Evolutionary conservation across 768 basidiomycete genomes (phyloP).

Genomic region (Hemileccinum rubropunctum): DNA sequence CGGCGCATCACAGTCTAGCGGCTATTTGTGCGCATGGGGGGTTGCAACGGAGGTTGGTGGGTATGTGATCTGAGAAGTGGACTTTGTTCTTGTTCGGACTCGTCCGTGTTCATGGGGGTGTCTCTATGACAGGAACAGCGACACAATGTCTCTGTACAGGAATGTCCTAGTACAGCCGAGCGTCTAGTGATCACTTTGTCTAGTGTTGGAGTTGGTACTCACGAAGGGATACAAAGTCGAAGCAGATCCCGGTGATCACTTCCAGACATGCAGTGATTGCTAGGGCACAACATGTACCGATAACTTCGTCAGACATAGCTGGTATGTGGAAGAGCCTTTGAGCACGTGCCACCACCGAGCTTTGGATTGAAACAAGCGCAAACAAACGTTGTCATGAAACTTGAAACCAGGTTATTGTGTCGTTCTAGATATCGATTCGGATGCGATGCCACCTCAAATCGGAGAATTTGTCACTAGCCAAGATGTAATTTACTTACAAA

Average conservation of each 20-base stretch:
- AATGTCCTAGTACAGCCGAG: constrained; percentile 13
- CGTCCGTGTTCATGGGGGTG: constrained; percentile 1
- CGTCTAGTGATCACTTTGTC: neutral
- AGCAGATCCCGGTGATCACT: constrained; percentile 20
- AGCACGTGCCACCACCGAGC: too few relatives aligned
- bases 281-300: constrained; percentile 22
- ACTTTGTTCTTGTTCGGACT: constrained; percentile 13
- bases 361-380: too few relatives aligned
- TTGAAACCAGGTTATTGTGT: too few relatives aligned
- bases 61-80: constrained; percentile 19
- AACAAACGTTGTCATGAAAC: too few relatives aligned
- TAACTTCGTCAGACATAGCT: constrained; percentile 23
- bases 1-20: neutral
- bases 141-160: constrained; percentile 27
- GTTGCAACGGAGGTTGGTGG: constrained; percentile 20
- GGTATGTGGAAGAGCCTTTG: too few relatives aligned
- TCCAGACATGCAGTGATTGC: constrained; percentile 18
- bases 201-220: neutral
- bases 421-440: too few relatives aligned
- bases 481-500: too few relatives aligned
- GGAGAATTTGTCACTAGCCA: too few relatives aligned
- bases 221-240: constrained; percentile 25
- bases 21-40: constrained; percentile 21
- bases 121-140: constrained; percentile 13
- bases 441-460: too few relatives aligned